phyloP scores from a whole-genome alignment of 2,329 filamentous ascomycete species.

The Pyricularia sp. region DNA sequence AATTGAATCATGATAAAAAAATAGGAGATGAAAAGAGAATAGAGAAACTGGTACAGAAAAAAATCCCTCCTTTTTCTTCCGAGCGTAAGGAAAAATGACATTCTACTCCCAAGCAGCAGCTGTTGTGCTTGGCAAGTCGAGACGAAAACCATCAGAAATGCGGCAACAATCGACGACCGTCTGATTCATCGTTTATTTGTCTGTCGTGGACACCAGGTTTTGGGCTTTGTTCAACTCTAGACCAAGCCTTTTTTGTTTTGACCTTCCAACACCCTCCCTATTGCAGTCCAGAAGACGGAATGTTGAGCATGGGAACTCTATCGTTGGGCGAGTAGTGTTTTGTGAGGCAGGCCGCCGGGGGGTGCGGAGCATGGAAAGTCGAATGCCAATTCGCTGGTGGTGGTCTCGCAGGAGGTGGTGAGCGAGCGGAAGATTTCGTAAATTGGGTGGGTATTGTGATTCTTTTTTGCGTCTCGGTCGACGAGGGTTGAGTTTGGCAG shows the following conservation, averaged over 20 bases:
- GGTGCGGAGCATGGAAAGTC: neutral
- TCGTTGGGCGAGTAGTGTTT: neutral
- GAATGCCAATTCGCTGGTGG: neutral
- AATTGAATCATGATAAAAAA: neutral
- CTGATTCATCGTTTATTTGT: neutral
- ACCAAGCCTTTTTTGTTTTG: neutral
- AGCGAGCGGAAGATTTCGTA: neutral
- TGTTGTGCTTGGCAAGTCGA: neutral
- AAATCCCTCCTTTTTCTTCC: neutral
- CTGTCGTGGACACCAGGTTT: neutral
- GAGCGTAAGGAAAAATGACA: neutral
- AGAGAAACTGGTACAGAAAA: neutral
- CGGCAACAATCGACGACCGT: neutral
- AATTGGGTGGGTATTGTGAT: neutral
- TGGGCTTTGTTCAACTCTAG: too few species aligned
- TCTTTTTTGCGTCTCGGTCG: neutral
- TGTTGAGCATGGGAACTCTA: neutral
- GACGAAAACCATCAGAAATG: neutral
- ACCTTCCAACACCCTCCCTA: neutral
- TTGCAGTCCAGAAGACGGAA: neutral
- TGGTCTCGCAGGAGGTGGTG: neutral
- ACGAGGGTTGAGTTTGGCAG: neutral
- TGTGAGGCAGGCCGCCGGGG: neutral
- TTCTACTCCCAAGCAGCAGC: neutral
- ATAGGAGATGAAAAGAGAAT: neutral